These are phyloP conservation scores for Starmera stellimalicola DNA, from an alignment of 1,139 yeast species.

Conservation along the genomic window DNA sequence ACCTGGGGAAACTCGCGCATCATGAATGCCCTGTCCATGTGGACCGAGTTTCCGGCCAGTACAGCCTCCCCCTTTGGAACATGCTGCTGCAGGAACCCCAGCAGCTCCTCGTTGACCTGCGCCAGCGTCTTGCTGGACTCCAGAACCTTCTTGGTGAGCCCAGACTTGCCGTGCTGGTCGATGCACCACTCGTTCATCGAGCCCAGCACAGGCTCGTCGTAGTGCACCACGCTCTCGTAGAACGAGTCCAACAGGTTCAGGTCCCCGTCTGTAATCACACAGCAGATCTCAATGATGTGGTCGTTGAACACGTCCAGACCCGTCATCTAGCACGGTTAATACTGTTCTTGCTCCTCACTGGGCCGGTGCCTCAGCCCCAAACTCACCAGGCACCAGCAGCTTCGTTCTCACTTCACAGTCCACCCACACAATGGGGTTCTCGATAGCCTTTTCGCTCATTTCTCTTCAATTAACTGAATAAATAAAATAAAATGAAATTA, in stretches of 20 bases:
- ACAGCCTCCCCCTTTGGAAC: slow-evolving; percentile 50
- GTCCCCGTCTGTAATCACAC: slow-evolving; percentile 78
- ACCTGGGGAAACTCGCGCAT: slow-evolving; percentile 73
- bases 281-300: slow-evolving; percentile 84
- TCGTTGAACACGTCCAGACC: slow-evolving; percentile 72
- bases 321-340: slow-evolving; percentile 78
- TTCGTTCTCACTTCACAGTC: slow-evolving; percentile 47
- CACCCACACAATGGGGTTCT: slow-evolving; percentile 61
- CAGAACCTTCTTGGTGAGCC: slow-evolving; percentile 64
- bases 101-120: slow-evolving; percentile 55
- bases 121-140: slow-evolving; percentile 42
- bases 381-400: background rate
- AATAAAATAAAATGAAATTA: too few species aligned
- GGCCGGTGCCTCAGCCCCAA: slow-evolving; percentile 28
- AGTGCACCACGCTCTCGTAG: slow-evolving; percentile 75
- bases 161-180: slow-evolving; percentile 67
- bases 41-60: slow-evolving; percentile 86
- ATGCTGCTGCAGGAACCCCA: slow-evolving; percentile 48
- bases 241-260: slow-evolving; percentile 54
- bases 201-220: slow-evolving; percentile 54
- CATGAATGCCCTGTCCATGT: slow-evolving; percentile 86
- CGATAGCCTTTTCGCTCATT: slow-evolving; percentile 1
- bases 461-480: too few species aligned
- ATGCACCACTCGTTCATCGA: slow-evolving; percentile 83
- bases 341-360: too few species aligned